phyloP scores from a whole-genome alignment of 1,284 basidiomycete genomes.

The Mycena citricolor region DNA sequence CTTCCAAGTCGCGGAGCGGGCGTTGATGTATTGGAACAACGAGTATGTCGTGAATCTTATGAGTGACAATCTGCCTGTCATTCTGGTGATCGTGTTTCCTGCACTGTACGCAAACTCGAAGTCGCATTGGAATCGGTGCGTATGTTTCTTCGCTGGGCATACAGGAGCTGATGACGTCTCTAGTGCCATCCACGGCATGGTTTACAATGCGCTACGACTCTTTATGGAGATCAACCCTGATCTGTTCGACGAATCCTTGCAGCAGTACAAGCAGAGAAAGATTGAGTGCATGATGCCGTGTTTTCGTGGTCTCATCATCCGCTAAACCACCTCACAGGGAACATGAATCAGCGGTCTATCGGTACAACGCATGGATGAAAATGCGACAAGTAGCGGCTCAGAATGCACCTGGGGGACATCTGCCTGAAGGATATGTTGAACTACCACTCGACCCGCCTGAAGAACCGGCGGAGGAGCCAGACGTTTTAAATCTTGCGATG shows the following conservation, averaged over 20 bases:
- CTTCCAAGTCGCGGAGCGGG: slow-evolving; percentile 97
- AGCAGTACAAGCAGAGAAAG: slow-evolving; percentile 89
- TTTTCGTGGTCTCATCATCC: neutral
- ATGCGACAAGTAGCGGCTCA: slow-evolving; percentile 71
- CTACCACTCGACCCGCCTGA: slow-evolving; percentile 67
- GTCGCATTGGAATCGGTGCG: slow-evolving; percentile 97
- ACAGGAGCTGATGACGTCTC: slow-evolving; percentile 22
- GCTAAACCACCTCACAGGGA: slow-evolving; percentile 60
- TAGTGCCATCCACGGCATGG: slow-evolving; percentile 98
- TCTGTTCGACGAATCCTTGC: slow-evolving; percentile 92
- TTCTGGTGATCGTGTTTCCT: slow-evolving; percentile 98
- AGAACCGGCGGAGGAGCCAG: slow-evolving; percentile 75
- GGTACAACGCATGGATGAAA: slow-evolving; percentile 84
- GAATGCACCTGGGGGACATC: slow-evolving; percentile 65
- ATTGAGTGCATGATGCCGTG: slow-evolving; percentile 59
- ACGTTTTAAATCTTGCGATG: slow-evolving; percentile 83
- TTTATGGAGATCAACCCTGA: slow-evolving; percentile 99
- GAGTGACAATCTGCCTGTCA: slow-evolving; percentile 89
- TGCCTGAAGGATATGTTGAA: slow-evolving; percentile 66
- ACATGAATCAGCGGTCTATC: slow-evolving; percentile 74
- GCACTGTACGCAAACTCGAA: slow-evolving; percentile 96
- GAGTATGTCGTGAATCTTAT: slow-evolving; percentile 99
- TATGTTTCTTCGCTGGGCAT: slow-evolving; percentile 18
- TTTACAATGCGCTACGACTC: slow-evolving; percentile 96
- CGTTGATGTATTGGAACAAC: slow-evolving; percentile 97